Evolutionary conservation across 2,329 filamentous ascomycete species (phyloP), one percentile per base, ranked within the genome.

Genomic region (Botrytis sinoallii): DNA sequence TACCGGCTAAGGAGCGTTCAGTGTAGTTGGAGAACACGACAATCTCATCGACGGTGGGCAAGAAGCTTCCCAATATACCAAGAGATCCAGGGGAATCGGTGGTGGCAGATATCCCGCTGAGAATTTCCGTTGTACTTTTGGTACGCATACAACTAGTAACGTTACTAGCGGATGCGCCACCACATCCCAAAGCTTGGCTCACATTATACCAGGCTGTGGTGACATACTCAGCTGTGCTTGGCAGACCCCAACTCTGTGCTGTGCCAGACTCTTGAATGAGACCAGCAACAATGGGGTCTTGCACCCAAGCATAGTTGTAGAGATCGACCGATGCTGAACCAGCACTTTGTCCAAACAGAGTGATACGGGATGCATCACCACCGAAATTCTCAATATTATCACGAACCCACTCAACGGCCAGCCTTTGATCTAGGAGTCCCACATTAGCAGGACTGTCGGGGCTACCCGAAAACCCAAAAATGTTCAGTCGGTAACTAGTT

Each of bases 391-490:
- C 85, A 68, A 90, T 87, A 79, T 91, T 91, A 40, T 86, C 83
- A 74, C 85, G 83, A 40, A 92, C 85, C 90, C 90, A 92, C 75
- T 84, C 82, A 25, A 92, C 82, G 9, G 88, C 85, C 16, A 86
- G 79, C 76, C 88, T 85, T 81, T 92, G 89, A 78, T 92, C 90
- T 74, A 86, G 84, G 66, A 92, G 81, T 2, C 91, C 91, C 16
- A 91, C 81, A 75, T 93, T 93, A 1, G 74, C 74, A 9, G 75
- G 71, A 9, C 74, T 69, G 8, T 42, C 48, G 9, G 77, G 78
- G 10, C 80, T 79, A 32, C 82, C 81, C 9, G 82, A 82, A 70
- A 83, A 83, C 3, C 83, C 82, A 48, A 84, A 81, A 59, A 84
- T 82, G 59, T 80, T 81, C 46, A 83, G 74, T 59, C 83, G 79